These are phyloP conservation scores for Uncinocarpus reesii DNA, from an alignment of 2,329 filamentous ascomycete species.

Conservation along the genomic window DNA sequence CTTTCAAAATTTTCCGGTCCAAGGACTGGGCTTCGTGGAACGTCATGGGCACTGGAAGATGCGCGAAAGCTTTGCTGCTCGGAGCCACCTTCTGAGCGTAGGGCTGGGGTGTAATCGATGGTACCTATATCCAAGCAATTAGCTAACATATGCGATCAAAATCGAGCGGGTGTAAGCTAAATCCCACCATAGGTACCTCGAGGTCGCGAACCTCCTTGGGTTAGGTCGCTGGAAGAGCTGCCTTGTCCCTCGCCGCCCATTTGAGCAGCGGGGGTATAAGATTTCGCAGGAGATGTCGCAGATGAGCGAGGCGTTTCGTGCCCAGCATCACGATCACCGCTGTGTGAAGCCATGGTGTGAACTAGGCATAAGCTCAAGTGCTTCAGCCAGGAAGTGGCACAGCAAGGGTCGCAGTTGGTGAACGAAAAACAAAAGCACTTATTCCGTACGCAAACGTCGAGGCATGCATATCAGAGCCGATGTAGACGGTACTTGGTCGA, in stretches of 20 bases:
- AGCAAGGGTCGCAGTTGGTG: not conserved
- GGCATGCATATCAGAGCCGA: slow-evolving; percentile 8
- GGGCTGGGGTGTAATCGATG: not conserved
- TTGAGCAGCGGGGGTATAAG: slow-evolving; percentile 8
- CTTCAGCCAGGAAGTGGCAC: not conserved
- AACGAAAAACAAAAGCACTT: not conserved
- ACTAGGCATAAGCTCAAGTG: not conserved
- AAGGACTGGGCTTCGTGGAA: slow-evolving; percentile 39
- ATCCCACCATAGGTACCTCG: slow-evolving; percentile 9
- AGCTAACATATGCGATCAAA: slow-evolving; percentile 6
- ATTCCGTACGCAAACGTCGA: not conserved
- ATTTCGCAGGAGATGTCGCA: slow-evolving; percentile 9
- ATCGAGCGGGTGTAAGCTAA: not conserved
- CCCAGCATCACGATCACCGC: slow-evolving; percentile 6
- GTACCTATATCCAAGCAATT: slow-evolving; percentile 6
- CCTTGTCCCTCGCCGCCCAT: slow-evolving; percentile 3
- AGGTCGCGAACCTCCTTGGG: not conserved
- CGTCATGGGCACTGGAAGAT: slow-evolving; percentile 17
- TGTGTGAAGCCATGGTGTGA: slow-evolving; percentile 13
- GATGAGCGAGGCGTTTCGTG: slow-evolving; percentile 3
- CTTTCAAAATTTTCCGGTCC: slow-evolving; percentile 29
- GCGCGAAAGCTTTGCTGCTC: slow-evolving; percentile 3
- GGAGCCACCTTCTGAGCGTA: not conserved
- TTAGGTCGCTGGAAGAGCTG: slow-evolving; percentile 3
- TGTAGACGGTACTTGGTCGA: not conserved